These are phyloP conservation scores for Solanum pennellii DNA, from an alignment of 257 asterid species.

Conservation along the genomic window DNA sequence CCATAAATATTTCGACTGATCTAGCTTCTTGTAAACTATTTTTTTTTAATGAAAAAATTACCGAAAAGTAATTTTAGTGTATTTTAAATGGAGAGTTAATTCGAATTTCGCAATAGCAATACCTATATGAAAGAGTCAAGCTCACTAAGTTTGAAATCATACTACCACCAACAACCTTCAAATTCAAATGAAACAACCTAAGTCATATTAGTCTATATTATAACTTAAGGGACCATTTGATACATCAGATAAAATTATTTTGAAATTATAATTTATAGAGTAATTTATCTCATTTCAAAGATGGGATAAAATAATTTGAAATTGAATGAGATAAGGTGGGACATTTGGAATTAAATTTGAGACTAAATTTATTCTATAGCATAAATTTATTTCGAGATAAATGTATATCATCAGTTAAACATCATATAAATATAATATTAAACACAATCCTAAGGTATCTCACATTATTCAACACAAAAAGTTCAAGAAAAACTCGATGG, in stretches of 20 bases:
- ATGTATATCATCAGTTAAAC: background rate
- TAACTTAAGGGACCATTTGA: background rate
- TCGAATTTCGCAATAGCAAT: background rate
- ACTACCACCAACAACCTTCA: background rate
- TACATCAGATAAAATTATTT: too few relatives aligned
- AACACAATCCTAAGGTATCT: background rate
- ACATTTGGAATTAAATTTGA: background rate
- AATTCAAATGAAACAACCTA: background rate
- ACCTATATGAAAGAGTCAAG: background rate
- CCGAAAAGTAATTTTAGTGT: background rate
- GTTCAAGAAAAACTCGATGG: background rate
- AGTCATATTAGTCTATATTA: background rate
- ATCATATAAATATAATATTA: background rate
- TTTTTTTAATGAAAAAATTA: too few relatives aligned
- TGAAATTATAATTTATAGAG: too few relatives aligned
- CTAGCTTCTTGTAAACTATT: background rate
- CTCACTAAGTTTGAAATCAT: background rate
- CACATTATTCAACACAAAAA: background rate
- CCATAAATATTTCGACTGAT: background rate
- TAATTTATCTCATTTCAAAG: background rate
- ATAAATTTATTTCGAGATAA: background rate
- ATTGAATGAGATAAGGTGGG: background rate
- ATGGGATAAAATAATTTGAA: too few relatives aligned
- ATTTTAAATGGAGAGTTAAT: background rate
- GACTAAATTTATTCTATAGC: too few relatives aligned